Percentiles rank a stretch among this genome's conserved stretches.
Conservation (phyloP, 2,329 filamentous ascomycete species). For the Escovopsis sp. region DNA sequence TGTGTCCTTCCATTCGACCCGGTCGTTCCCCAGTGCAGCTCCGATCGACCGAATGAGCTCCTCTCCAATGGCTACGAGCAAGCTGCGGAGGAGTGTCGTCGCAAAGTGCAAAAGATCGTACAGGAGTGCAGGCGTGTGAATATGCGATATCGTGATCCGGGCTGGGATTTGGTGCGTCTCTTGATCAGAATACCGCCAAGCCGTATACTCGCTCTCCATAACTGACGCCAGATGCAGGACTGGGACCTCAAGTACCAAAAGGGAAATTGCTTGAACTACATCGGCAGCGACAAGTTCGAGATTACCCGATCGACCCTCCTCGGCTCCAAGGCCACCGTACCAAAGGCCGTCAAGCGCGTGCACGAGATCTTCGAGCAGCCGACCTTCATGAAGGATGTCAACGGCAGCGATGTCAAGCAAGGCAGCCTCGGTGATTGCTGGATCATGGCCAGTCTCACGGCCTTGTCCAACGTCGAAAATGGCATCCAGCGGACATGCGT, state of each 20-base stretch:
- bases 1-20: conserved; percentile 51
- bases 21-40: conserved; percentile 34
- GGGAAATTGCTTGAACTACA: conserved; percentile 39
- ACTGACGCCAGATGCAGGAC: conserved; percentile 27
- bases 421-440: conserved; percentile 70
- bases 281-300: conserved; percentile 38
- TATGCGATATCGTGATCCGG: conserved; percentile 60
- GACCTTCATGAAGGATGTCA: conserved; percentile 50
- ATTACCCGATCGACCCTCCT: conserved; percentile 29
- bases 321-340: conserved; percentile 36
- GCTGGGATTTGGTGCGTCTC: conserved; percentile 39
- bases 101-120: conserved; percentile 47
- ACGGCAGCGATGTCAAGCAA: conserved; percentile 63
- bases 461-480: conserved; percentile 57
- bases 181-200: not conserved
- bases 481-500: conserved; percentile 63
- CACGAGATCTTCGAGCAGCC: conserved; percentile 65
- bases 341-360: conserved; percentile 61
- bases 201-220: not conserved
- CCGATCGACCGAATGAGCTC: conserved; percentile 43
- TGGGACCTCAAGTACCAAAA: conserved; percentile 55
- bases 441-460: conserved; percentile 66
- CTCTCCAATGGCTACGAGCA: conserved; percentile 47
- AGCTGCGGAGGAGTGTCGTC: conserved; percentile 47
- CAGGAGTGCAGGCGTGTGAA: conserved; percentile 59